A percentile compares a stretch with the other conserved stretches of the same genome.
Conservation (phyloP, 2,329 filamentous ascomycete genomes). For the Aureobasidium pullulans region DNA sequence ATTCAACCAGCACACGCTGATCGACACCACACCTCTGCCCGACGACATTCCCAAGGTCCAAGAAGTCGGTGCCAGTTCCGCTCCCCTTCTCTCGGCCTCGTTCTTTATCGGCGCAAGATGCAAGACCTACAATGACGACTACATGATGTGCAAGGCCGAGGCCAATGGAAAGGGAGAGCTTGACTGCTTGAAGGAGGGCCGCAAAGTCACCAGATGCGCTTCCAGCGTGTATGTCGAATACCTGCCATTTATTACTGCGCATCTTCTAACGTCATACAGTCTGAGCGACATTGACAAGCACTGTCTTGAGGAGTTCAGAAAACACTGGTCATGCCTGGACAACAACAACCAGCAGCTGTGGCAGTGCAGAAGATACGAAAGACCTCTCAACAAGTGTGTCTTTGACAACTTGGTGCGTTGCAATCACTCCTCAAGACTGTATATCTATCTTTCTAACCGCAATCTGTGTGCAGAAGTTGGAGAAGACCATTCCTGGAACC, state of each 20-base stretch:
- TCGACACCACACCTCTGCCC: conserved; percentile 94
- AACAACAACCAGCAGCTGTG: conserved; percentile 97
- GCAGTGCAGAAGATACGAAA: conserved; percentile 84
- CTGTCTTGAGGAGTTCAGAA: conserved; percentile 84
- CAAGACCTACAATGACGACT: conserved; percentile 95
- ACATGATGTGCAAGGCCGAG: conserved; percentile 99
- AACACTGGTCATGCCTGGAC: conserved; percentile 92
- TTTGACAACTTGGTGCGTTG: conserved; percentile 83
- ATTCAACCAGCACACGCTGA: conserved; percentile 88
- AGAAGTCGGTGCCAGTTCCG: conserved; percentile 89
- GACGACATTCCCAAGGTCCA: conserved; percentile 84
- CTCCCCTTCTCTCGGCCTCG: conserved; percentile 80
- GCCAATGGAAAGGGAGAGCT: conserved; percentile 84
- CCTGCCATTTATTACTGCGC: conserved; percentile 1
- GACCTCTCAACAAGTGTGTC: conserved; percentile 89
- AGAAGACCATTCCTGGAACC: conserved; percentile 46
- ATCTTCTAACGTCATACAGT: conserved; percentile 38
- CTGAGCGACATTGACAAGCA: conserved; percentile 93
- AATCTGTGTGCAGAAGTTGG: conserved; percentile 36
- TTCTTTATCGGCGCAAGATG: conserved; percentile 98
- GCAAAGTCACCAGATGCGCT: conserved; percentile 93
- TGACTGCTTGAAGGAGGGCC: conserved; percentile 91
- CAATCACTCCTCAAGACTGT: not conserved
- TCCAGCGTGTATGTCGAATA: conserved; percentile 73
- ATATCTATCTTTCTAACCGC: not conserved